Evolutionary conservation across 306 rosid genomes (phyloP), one percentile per base, ranked within the genome.

Genomic region (Vigna mungo): DNA sequence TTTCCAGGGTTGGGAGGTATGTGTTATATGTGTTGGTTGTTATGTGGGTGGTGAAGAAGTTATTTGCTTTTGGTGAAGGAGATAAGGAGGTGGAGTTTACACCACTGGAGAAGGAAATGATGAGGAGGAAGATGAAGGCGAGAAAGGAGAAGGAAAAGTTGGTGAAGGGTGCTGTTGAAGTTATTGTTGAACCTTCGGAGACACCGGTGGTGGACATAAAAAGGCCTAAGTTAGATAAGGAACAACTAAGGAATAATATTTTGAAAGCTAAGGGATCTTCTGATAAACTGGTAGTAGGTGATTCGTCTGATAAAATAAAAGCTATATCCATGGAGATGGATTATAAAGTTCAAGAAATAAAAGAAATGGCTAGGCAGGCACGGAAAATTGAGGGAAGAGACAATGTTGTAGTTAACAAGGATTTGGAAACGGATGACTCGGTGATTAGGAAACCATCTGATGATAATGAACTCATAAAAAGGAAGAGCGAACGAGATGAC

Each of bases 121-220:
- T 90, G 92, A 90, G 94, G 89, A 89, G 97, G 85, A 92, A 95
- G 85, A 84, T 89, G 1, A 90, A 88, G 78, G 88, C 87, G 9
- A 89, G 97, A 65, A 84, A 88, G 86, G 95, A 86, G 89, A 90
- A 81, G 73, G 97, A 85, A 83, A 63, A 75, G 78, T 43, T 83
- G 82, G 56, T 0, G 64, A 86, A 70, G 63, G 87, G 89, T 0
- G 51, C 81, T 21, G 93, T 90, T 74, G 98, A 95, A 77, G 84
- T 89, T 75, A 79, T 92, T 88, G 81, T 76, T 34, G 75, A 82
- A 74, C 78, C 86, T 68, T 61, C 20, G 44, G 88, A 87, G 68
- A 68, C 62, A 25, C 80, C 74, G 4, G 25, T 51, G 73, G 39
- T 46, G 30, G 60, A 87, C 21, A 17, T 79, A 30, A 80, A 83